Conservation (phyloP, 257 asterid genomes). For the Paulownia fortunei region DNA sequence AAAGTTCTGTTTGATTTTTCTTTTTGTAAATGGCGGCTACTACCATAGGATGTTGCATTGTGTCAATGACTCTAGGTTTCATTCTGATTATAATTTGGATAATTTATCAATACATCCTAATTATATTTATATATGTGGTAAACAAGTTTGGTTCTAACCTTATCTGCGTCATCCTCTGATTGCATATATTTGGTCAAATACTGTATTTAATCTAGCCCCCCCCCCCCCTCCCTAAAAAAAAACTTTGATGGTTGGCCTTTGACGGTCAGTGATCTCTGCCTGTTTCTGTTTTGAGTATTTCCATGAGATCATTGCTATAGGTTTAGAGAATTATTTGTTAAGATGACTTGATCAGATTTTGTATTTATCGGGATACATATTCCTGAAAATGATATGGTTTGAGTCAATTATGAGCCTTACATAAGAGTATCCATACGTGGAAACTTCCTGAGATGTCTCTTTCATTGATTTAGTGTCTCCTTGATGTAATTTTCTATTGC, state of each 20-base stretch:
- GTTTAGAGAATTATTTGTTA: neutral
- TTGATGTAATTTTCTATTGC: neutral
- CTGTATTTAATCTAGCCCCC: neutral
- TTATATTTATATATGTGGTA: neutral
- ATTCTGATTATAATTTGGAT: conserved; percentile 10
- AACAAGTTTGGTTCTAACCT: neutral
- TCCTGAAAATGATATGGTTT: neutral
- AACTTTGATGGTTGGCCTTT: neutral
- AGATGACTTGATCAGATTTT: neutral
- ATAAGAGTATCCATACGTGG: conserved; percentile 2
- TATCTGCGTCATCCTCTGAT: conserved; percentile 4
- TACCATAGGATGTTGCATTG: neutral
- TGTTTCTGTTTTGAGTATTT: neutral
- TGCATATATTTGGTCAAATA: neutral
- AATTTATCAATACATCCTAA: neutral
- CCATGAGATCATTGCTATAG: neutral
- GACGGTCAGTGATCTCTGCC: neutral
- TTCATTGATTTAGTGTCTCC: conserved; percentile 11
- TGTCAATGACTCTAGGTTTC: conserved; percentile 13
- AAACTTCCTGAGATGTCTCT: conserved; percentile 10
- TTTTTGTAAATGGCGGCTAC: conserved; percentile 14
- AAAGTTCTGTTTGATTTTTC: neutral
- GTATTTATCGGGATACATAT: neutral
- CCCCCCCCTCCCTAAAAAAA: neutral
- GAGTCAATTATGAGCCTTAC: conserved; percentile 11